Evolutionary conservation across 2,329 filamentous ascomycete genomes (phyloP).

Genomic region (Blumeriella jaapii): DNA sequence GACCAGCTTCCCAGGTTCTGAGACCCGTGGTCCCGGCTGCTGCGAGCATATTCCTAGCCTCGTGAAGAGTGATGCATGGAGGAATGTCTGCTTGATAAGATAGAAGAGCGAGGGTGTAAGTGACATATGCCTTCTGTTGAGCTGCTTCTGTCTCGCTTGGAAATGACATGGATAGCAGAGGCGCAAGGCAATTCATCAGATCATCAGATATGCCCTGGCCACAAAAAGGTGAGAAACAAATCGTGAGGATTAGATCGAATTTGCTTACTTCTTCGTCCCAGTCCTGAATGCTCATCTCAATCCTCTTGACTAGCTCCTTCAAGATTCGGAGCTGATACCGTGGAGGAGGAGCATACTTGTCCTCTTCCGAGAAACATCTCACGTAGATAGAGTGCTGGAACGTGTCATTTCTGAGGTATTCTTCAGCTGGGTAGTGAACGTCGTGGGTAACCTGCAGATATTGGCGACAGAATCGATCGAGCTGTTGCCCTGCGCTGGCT

Average conservation of each 20-base stretch:
- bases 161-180: conserved; percentile 50
- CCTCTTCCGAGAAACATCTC: conserved; percentile 50
- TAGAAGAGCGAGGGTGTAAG: conserved; percentile 39
- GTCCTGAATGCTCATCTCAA: conserved; percentile 66
- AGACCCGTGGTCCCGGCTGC: conserved; percentile 64
- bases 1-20: conserved; percentile 70
- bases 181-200: conserved; percentile 58
- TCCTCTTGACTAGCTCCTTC: conserved; percentile 57
- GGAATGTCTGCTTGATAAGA: conserved; percentile 1
- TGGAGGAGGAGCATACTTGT: conserved; percentile 48
- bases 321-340: conserved; percentile 62
- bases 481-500: conserved; percentile 22
- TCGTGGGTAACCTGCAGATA: conserved; percentile 64
- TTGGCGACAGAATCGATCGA: conserved; percentile 54
- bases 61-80: conserved; percentile 48
- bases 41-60: conserved; percentile 57
- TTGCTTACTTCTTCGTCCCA: conserved; percentile 77
- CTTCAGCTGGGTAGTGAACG: conserved; percentile 50
- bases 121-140: conserved; percentile 65
- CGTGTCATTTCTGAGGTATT: conserved; percentile 44
- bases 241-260: conserved; percentile 2
- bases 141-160: conserved; percentile 54
- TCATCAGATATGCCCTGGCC: conserved; percentile 71
- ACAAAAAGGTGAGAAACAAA: conserved; percentile 18
- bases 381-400: conserved; percentile 58